phyloP scores from a whole-genome alignment of 148 eudicot species.

The Persicaria maculosa region DNA sequence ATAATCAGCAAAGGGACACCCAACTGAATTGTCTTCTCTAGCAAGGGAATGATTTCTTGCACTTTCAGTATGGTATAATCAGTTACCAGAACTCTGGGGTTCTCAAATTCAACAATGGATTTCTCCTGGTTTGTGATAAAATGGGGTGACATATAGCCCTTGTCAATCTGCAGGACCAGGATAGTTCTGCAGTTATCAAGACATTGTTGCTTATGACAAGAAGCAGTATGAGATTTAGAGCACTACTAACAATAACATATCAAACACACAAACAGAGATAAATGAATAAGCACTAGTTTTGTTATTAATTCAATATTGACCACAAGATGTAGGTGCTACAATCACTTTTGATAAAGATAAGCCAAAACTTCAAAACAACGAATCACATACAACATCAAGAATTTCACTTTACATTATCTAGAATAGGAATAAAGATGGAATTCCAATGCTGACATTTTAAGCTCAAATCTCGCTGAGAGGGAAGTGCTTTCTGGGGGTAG shows the following conservation, averaged over 20 bases:
- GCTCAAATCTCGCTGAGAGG: neutral
- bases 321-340: neutral
- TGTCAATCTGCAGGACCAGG: slow-evolving; percentile 66
- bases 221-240: slow-evolving; percentile 1
- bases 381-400: neutral
- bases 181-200: slow-evolving; percentile 9
- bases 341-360: neutral
- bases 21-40: slow-evolving; percentile 80
- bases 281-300: neutral
- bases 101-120: slow-evolving; percentile 76
- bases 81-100: slow-evolving; percentile 74
- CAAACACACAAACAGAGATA: neutral
- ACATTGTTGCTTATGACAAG: neutral
- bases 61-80: slow-evolving; percentile 73
- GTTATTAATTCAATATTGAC: neutral
- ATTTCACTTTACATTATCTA: slow-evolving; percentile 6
- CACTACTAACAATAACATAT: neutral
- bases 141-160: slow-evolving; percentile 93
- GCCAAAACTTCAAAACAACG: neutral
- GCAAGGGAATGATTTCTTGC: slow-evolving; percentile 71
- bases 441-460: neutral
- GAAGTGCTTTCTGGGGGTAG: neutral
- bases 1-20: slow-evolving; percentile 78
- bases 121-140: slow-evolving; percentile 77
- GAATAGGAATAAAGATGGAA: neutral